A percentile compares a stretch with the other conserved stretches of the same genome.
Evolutionary conservation across 352 stramenopile genomes (phyloP).

Genomic region (Phytophthora macrochlamydospora): DNA sequence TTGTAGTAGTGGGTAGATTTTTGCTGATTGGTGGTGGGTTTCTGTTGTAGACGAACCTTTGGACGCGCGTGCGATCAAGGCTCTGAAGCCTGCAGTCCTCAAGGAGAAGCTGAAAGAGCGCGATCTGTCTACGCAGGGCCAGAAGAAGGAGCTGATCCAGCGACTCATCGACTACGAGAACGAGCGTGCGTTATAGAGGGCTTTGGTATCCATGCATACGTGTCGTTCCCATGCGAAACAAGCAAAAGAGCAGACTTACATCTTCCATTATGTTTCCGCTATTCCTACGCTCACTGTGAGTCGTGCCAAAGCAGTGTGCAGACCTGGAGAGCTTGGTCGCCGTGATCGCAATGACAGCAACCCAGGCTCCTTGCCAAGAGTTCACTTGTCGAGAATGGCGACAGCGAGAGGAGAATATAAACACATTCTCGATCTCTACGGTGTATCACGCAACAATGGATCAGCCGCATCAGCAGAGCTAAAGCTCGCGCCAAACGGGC

Average conservation of each 20-base stretch:
- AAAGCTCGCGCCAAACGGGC: too few species aligned
- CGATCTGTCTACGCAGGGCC: conserved; percentile 80
- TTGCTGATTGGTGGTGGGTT: background rate
- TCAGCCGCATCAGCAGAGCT: too few species aligned
- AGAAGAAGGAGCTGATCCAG: conserved; percentile 91
- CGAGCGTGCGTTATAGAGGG: conserved; percentile 78
- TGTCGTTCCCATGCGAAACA: background rate
- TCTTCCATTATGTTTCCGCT: too few species aligned
- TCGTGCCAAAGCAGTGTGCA: too few species aligned
- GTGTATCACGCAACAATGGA: too few species aligned
- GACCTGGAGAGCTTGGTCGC: too few species aligned
- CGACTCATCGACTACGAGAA: conserved; percentile 90
- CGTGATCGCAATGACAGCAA: too few species aligned
- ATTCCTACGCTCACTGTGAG: too few species aligned
- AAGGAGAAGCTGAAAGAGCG: conserved; percentile 91
- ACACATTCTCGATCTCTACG: background rate
- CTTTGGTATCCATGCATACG: conserved; percentile 8
- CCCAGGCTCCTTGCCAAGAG: too few species aligned
- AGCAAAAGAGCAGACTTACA: background rate
- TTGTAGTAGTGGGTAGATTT: background rate
- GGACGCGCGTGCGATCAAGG: conserved; percentile 85
- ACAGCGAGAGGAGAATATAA: conserved; percentile 14
- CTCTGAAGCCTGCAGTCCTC: conserved; percentile 83
- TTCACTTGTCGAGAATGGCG: background rate
- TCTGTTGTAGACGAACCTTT: conserved; percentile 65